Percentiles rank a stretch among this genome's conserved stretches.
Conservation (phyloP, 2,329 filamentous ascomycete genomes). For the Aspergillus niger region DNA sequence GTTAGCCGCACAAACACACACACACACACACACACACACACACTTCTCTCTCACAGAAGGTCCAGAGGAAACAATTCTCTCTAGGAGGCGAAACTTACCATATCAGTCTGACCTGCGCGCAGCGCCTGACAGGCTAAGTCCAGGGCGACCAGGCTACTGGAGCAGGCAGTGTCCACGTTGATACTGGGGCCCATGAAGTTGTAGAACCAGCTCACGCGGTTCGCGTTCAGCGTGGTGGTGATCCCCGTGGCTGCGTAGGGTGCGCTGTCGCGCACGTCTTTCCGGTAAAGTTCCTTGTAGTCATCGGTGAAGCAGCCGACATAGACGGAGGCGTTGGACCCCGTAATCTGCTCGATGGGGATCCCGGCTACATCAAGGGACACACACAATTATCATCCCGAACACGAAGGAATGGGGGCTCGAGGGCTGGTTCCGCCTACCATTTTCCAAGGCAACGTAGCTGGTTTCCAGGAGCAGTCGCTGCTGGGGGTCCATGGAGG, state of each 20-base stretch:
- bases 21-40: too few species aligned
- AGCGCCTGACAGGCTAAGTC: neutral
- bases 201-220: conserved; percentile 1
- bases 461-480: neutral
- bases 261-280: neutral
- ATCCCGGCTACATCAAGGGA: neutral
- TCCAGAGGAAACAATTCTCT: too few species aligned
- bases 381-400: too few species aligned
- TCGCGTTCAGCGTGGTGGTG: neutral
- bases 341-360: neutral
- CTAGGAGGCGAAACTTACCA: neutral
- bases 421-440: neutral
- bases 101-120: neutral
- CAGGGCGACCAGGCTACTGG: neutral
- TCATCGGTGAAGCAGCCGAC: neutral
- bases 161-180: conserved; percentile 3
- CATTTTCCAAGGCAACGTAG: neutral
- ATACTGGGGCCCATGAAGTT: neutral
- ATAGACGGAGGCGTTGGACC: neutral
- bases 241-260: neutral
- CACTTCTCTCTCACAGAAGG: too few species aligned
- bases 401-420: too few species aligned
- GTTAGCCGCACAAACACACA: too few species aligned
- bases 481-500: neutral
- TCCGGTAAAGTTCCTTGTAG: neutral